Conservation (phyloP, 1,139 yeast genomes). For the Candida labiduridarum region DNA sequence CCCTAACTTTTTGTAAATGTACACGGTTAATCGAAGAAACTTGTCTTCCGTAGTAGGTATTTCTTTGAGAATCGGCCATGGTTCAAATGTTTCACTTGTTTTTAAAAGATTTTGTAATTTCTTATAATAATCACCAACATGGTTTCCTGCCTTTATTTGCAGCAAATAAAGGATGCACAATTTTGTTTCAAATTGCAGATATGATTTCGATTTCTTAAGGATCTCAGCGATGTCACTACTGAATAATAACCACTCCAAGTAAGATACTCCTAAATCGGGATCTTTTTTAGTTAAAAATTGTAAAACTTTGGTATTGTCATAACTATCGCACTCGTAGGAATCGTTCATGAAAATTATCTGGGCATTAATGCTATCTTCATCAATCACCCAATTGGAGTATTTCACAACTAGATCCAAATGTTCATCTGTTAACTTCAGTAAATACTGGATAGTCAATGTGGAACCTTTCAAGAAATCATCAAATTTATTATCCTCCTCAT, state of each 20-base stretch:
- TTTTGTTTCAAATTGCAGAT: conserved; percentile 48
- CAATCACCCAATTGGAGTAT: conserved; percentile 60
- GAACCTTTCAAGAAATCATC: conserved; percentile 44
- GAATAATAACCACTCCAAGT: conserved; percentile 59
- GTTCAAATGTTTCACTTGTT: conserved; percentile 42
- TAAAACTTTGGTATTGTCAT: conserved; percentile 57
- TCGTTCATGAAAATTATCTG: conserved; percentile 67
- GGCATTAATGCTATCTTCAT: conserved; percentile 26
- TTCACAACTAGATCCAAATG: conserved; percentile 59
- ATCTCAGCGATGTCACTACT: conserved; percentile 48
- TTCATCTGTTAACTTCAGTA: conserved; percentile 59
- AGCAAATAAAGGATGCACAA: conserved; percentile 60
- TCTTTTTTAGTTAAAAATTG: conserved; percentile 36
- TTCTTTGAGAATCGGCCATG: conserved; percentile 44
- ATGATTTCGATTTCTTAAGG: conserved; percentile 32
- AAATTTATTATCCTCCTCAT: conserved; percentile 15
- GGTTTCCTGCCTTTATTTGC: conserved; percentile 25
- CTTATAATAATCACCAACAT: conserved; percentile 22
- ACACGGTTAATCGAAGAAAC: conserved; percentile 51
- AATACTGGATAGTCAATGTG: conserved; percentile 59
- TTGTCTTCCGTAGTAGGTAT: conserved; percentile 40
- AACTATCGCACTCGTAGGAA: conserved; percentile 60
- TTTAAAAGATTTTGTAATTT: conserved; percentile 44
- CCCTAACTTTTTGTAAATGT: conserved; percentile 60
- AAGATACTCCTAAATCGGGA: conserved; percentile 46